Evolutionary conservation across 805 yeast species (phyloP).

Genomic region (Candida pseudofarinosa): DNA sequence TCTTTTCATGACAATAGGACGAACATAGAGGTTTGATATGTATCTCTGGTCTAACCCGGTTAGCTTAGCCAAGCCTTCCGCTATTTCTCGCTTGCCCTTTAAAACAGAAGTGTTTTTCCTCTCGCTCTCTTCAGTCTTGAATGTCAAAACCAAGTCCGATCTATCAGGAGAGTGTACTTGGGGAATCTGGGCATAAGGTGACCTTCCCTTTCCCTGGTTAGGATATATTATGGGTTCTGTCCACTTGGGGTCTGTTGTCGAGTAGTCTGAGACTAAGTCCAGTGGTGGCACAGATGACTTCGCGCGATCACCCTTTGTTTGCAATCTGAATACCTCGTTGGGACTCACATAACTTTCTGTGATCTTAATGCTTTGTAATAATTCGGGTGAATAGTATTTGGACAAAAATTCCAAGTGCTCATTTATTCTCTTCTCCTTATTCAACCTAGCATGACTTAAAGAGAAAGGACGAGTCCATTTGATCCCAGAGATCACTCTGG

Average conservation of each 20-base stretch:
- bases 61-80: slow-evolving; percentile 52
- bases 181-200: slow-evolving; percentile 58
- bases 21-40: slow-evolving; percentile 56
- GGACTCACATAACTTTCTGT: slow-evolving; percentile 78
- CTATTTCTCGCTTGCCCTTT: slow-evolving; percentile 30
- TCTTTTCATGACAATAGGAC: slow-evolving; percentile 68
- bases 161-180: slow-evolving; percentile 52
- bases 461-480: slow-evolving; percentile 7
- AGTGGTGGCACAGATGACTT: slow-evolving; percentile 58
- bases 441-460: slow-evolving; percentile 2
- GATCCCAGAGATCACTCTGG: neutral
- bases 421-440: slow-evolving; percentile 14
- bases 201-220: slow-evolving; percentile 43
- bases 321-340: slow-evolving; percentile 44
- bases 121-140: slow-evolving; percentile 17
- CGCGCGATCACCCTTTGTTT: slow-evolving; percentile 26
- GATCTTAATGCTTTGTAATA: slow-evolving; percentile 74
- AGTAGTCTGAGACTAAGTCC: slow-evolving; percentile 64
- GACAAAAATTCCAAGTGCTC: slow-evolving; percentile 54
- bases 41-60: slow-evolving; percentile 65
- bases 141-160: slow-evolving; percentile 35
- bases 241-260: slow-evolving; percentile 71
- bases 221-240: slow-evolving; percentile 56
- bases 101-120: slow-evolving; percentile 10
- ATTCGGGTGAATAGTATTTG: slow-evolving; percentile 77